These are phyloP conservation scores for Baorangia bicolor DNA, from an alignment of 768 basidiomycete genomes.

Conservation along the genomic window DNA sequence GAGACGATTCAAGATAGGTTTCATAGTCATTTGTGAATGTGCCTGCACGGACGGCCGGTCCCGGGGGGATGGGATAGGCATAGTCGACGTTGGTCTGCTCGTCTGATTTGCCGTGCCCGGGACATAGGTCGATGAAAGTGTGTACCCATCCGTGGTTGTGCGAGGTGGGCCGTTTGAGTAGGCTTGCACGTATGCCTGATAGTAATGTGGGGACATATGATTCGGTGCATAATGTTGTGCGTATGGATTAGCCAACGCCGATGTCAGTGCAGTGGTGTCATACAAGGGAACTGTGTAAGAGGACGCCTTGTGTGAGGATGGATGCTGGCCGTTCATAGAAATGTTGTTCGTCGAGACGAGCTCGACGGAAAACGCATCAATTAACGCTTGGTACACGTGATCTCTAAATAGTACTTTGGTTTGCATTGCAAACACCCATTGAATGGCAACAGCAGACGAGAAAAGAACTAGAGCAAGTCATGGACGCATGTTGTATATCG, in stretches of 20 bases:
- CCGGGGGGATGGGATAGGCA: not conserved
- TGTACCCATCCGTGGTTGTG: constrained; percentile 37
- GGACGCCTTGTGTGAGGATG: constrained; percentile 4
- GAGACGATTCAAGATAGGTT: constrained; percentile 19
- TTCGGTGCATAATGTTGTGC: constrained; percentile 28
- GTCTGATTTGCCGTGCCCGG: constrained; percentile 14
- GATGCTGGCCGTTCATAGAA: constrained; percentile 14
- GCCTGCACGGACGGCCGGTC: constrained; percentile 2
- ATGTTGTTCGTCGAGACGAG: not conserved
- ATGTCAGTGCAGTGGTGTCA: constrained; percentile 26
- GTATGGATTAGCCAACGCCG: constrained; percentile 31
- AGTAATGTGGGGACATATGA: constrained; percentile 50
- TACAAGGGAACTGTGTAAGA: constrained; percentile 18
- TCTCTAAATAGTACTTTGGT: not conserved
- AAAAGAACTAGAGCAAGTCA: constrained; percentile 11
- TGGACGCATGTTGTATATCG: constrained; percentile 26
- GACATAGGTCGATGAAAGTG: constrained; percentile 39
- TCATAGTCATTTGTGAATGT: constrained; percentile 2
- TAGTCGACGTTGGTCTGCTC: not conserved
- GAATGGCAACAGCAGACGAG: constrained; percentile 1
- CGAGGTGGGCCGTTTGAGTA: constrained; percentile 16
- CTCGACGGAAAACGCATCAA: not conserved
- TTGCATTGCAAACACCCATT: constrained; percentile 2
- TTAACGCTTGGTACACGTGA: constrained; percentile 19
- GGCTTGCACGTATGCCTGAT: constrained; percentile 50